A percentile compares a stretch with the other conserved stretches of the same genome.
phyloP scores from a whole-genome alignment of 192 early-diverging fungal genomes.

The Spizellomyces punctatus region DNA sequence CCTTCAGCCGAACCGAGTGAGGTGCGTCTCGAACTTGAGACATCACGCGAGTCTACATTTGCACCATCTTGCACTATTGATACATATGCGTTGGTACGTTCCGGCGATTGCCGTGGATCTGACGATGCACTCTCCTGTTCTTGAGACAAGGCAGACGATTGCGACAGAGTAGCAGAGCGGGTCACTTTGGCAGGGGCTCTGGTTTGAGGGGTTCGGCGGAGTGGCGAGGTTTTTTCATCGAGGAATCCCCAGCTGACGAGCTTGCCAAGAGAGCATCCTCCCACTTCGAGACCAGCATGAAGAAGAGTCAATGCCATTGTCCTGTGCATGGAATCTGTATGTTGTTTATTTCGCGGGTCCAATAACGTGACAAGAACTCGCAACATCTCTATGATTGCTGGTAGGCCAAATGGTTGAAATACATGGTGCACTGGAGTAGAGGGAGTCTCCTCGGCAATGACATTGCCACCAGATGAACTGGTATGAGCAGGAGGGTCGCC shows the following conservation, averaged over 20 bases:
- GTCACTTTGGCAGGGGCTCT: background rate
- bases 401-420: conserved; percentile 73
- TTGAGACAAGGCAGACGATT: background rate
- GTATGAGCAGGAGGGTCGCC: background rate
- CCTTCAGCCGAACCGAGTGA: too few species aligned
- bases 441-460: background rate
- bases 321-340: conserved; percentile 91
- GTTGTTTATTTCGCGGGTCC: conserved; percentile 87
- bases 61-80: too few species aligned
- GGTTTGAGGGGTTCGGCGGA: background rate
- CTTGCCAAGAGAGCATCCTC: conserved; percentile 72
- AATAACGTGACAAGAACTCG: conserved; percentile 88
- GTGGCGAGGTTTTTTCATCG: background rate
- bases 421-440: conserved; percentile 12
- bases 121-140: too few species aligned
- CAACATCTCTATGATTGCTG: conserved; percentile 86
- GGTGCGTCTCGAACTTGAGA: too few species aligned
- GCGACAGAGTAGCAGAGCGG: background rate
- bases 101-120: background rate
- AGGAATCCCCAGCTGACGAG: conserved; percentile 48
- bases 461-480: background rate
- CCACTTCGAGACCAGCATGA: conserved; percentile 83
- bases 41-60: background rate
- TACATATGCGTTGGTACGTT: background rate
- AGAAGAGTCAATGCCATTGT: conserved; percentile 87